Conservation (phyloP, 2,329 filamentous ascomycete genomes). For the Aureobasidium sp. region DNA sequence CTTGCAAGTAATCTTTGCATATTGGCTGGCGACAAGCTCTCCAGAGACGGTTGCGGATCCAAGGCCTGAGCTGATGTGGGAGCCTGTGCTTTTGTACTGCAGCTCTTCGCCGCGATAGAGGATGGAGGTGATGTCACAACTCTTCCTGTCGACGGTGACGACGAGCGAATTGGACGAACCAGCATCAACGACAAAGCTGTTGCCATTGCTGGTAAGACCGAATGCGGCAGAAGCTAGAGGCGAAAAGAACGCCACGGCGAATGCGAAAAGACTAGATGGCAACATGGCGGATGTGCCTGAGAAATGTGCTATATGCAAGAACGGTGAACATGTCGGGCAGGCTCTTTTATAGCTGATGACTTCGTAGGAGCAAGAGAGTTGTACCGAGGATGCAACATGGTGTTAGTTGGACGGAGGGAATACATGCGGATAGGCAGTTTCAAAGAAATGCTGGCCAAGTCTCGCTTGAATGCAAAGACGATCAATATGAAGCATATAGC, state of each 20-base stretch:
- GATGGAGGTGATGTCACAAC: slow-evolving; percentile 59
- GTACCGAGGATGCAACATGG: background rate
- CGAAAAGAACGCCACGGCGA: background rate
- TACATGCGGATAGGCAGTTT: background rate
- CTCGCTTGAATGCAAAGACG: background rate
- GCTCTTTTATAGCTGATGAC: background rate
- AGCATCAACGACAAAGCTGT: slow-evolving; percentile 30
- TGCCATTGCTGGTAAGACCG: slow-evolving; percentile 28
- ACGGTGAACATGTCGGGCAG: background rate
- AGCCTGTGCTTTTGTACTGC: slow-evolving; percentile 46
- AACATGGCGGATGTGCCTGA: slow-evolving; percentile 2
- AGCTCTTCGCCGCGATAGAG: slow-evolving; percentile 53
- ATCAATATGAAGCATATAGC: background rate
- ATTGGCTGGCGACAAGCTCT: slow-evolving; percentile 32
- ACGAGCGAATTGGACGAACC: slow-evolving; percentile 29
- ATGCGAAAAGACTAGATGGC: background rate
- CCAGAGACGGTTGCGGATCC: slow-evolving; percentile 51
- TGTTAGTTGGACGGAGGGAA: background rate
- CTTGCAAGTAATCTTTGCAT: slow-evolving; percentile 56
- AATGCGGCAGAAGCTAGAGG: slow-evolving; percentile 25
- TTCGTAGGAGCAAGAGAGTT: background rate
- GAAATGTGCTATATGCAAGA: background rate
- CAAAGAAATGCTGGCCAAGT: background rate
- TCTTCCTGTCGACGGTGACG: slow-evolving; percentile 36
- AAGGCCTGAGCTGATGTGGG: slow-evolving; percentile 54